Evolutionary conservation across 2,329 filamentous ascomycete genomes (phyloP), one percentile per base, ranked within the genome.

Genomic region (Microcyclosporella mali): DNA sequence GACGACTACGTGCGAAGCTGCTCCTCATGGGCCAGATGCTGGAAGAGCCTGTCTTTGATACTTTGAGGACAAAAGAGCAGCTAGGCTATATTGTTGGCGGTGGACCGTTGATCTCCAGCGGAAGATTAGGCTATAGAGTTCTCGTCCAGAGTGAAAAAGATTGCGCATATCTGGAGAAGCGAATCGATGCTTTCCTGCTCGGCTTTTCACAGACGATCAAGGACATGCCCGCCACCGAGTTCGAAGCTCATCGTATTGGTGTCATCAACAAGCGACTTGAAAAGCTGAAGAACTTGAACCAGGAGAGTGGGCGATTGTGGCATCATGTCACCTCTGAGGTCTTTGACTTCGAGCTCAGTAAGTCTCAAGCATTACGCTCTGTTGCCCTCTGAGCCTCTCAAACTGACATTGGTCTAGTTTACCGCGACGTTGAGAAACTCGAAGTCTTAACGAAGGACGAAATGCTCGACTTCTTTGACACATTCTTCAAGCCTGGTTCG

Each of bases 41-140:
- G 0, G 85, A 94, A 43, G 92, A 98, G 68, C 89, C 89, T 3
- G 85, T 85, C 7, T 98, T 97, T 61, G 88, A 98, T 66, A 88
- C 94, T 64, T 75, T 98, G 6, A 81, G 92, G 37, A 97, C 92
- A 33, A 95, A 97, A 66, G 90, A 98, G 65, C 90, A 98, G 67
- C 82, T 98, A 6, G 92, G 92, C 10, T 98, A 98, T 56, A 86
- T 98, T 40, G 90, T 98, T 1, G 95, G 90, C 66, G 90, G 85
- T 37, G 86, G 88, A 19, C 74, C 81, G 30, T 76, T 77, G 40
- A 79, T 84, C 42, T 70, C 80, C n/a, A 88, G 85, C 1, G 90
- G 84, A 0, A 83, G 87, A 56, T 61, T 65, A 1, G 87, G 86
- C 1, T 92, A 92, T 66, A 79, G 89, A 4, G 84, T 98, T 51